A percentile compares a stretch with the other conserved stretches of the same genome.
phyloP scores from a whole-genome alignment of 202 grass and related monocot genomes.

The Setaria viridis region DNA sequence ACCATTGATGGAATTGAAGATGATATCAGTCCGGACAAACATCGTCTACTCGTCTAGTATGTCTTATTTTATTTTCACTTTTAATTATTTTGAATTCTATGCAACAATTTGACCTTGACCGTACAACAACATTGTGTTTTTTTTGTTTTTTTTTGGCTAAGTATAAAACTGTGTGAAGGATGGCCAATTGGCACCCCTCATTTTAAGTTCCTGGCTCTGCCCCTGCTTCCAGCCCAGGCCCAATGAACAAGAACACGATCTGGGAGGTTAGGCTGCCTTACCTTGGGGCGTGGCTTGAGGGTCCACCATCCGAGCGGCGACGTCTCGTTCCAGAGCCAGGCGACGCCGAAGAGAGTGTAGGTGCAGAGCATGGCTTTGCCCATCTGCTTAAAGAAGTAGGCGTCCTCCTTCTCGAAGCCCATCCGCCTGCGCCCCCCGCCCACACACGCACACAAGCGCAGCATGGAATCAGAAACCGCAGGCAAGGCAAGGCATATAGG shows the following conservation, averaged over 20 bases:
- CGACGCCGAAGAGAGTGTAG: slow-evolving; percentile 65
- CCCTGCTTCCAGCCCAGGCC: not conserved
- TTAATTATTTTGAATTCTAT: not conserved
- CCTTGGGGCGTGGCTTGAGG: slow-evolving; percentile 82
- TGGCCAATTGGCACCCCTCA: not conserved
- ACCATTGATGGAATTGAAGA: not conserved
- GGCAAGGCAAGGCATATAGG: not conserved
- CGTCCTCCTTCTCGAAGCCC: slow-evolving; percentile 72
- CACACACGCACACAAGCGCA: not conserved
- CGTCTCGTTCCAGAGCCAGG: slow-evolving; percentile 88
- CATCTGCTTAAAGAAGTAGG: slow-evolving; percentile 85
- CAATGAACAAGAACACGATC: not conserved
- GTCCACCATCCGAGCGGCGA: slow-evolving; percentile 89
- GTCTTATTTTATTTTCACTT: not conserved
- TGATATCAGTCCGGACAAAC: not conserved
- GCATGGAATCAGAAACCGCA: not conserved
- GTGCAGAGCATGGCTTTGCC: slow-evolving; percentile 89
- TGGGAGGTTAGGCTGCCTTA: not conserved
- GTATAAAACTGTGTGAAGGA: not conserved
- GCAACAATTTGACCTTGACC: not conserved
- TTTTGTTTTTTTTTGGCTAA: not conserved
- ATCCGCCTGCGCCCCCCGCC: slow-evolving; percentile 52
- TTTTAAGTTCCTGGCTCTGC: not conserved
- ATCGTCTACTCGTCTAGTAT: too few relatives aligned
- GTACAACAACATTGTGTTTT: not conserved